Percentiles rank a stretch among this genome's conserved stretches.
Evolutionary conservation across 192 early-diverging fungal genomes (phyloP).

Genomic region (Backusella tarrabulga): DNA sequence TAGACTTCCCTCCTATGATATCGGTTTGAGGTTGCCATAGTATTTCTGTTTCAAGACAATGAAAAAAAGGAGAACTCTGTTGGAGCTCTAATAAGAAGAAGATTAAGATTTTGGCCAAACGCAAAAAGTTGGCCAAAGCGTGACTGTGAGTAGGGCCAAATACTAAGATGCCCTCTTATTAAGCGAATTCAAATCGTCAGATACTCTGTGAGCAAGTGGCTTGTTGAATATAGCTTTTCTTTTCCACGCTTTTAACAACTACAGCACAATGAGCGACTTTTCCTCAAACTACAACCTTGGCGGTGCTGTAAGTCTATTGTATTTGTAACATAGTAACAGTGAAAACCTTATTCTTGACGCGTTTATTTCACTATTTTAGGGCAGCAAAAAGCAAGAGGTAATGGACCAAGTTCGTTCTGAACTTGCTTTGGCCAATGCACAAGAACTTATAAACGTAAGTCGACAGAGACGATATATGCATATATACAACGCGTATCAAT

Average conservation of each 20-base stretch:
- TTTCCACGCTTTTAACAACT: neutral
- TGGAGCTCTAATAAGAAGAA: neutral
- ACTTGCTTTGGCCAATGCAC: slow-evolving; percentile 79
- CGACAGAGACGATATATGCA: neutral
- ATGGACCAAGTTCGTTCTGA: slow-evolving; percentile 77
- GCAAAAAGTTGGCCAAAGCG: slow-evolving; percentile 1
- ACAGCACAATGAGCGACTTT: neutral
- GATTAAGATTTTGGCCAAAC: neutral
- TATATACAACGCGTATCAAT: no score
- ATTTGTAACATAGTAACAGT: no score
- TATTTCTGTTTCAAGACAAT: neutral
- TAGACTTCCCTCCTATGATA: neutral
- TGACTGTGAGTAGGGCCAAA: neutral
- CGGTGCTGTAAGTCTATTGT: neutral
- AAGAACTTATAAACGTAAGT: slow-evolving; percentile 77
- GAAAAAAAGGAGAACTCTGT: neutral
- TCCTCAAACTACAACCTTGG: neutral
- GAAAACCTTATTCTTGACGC: no score
- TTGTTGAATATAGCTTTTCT: neutral
- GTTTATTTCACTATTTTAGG: slow-evolving; percentile 9
- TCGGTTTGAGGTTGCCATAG: neutral
- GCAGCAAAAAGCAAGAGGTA: slow-evolving; percentile 66
- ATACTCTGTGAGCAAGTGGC: neutral
- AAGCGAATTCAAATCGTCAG: neutral
- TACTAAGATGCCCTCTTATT: neutral